A percentile compares a stretch with the other conserved stretches of the same genome.
These are phyloP conservation scores for Hypoxylon sp. DNA, from an alignment of 2,329 filamentous ascomycete genomes.

Conservation along the genomic window DNA sequence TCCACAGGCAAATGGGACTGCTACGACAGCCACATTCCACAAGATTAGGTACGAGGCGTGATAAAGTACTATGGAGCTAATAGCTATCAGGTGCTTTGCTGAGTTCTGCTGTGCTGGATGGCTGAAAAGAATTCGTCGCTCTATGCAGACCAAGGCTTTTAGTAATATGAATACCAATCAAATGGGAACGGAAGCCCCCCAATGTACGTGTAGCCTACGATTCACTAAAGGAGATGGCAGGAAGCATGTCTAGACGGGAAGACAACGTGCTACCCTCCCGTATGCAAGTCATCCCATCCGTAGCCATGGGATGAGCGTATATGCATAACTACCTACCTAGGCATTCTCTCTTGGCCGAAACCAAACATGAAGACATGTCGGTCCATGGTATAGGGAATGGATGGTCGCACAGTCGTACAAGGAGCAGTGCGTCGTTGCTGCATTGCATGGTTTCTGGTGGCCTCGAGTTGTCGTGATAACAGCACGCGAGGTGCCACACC, in stretches of 20 bases:
- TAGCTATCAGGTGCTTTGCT: too few species aligned
- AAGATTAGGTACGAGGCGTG: neutral
- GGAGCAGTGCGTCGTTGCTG: neutral
- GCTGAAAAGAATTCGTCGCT: neutral
- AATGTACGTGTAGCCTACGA: neutral
- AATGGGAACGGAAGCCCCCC: neutral
- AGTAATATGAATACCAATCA: neutral
- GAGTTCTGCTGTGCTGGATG: neutral
- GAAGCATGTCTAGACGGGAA: neutral
- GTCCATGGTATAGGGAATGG: neutral
- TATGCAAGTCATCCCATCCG: neutral
- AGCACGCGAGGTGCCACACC: neutral
- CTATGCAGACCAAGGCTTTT: neutral
- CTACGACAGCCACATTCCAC: slow-evolving; percentile 1
- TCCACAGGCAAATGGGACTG: neutral
- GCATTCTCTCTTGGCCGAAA: neutral
- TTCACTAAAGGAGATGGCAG: neutral
- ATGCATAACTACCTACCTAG: neutral
- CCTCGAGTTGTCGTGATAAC: neutral
- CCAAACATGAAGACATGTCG: too few species aligned
- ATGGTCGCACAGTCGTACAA: neutral
- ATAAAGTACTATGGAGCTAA: neutral
- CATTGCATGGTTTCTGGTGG: neutral
- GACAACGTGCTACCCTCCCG: neutral
- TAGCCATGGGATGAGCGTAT: neutral